phyloP scores from a whole-genome alignment of 2,329 filamentous ascomycete genomes.

The Alternaria infectoria region DNA sequence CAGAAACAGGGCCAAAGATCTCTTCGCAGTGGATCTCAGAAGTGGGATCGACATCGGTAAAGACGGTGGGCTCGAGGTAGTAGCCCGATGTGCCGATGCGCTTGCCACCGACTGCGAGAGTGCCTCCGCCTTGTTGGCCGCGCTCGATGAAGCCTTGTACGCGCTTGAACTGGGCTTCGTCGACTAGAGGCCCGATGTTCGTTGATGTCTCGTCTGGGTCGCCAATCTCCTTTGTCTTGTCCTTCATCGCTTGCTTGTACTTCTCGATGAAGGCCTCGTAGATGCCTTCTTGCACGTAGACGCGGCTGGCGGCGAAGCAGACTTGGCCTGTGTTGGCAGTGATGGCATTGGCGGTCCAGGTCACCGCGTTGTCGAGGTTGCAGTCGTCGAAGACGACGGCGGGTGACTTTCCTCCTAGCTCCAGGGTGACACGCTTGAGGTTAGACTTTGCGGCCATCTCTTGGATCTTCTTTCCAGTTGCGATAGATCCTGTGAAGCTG shows the following conservation, averaged over 20 bases:
- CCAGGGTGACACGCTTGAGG: slow-evolving; percentile 53
- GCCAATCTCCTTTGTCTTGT: slow-evolving; percentile 38
- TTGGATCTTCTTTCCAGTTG: slow-evolving; percentile 49
- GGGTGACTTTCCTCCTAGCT: slow-evolving; percentile 54
- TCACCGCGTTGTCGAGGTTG: slow-evolving; percentile 52
- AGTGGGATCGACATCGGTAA: slow-evolving; percentile 41
- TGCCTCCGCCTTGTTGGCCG: slow-evolving; percentile 37
- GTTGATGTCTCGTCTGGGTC: slow-evolving; percentile 38
- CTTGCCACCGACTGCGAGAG: slow-evolving; percentile 43
- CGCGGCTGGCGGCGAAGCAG: slow-evolving; percentile 46
- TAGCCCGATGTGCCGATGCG: slow-evolving; percentile 39
- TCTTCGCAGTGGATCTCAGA: slow-evolving; percentile 47
- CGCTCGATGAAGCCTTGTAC: slow-evolving; percentile 46
- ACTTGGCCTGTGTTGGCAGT: slow-evolving; percentile 49
- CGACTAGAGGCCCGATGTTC: slow-evolving; percentile 44
- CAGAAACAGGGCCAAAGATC: slow-evolving; percentile 49
- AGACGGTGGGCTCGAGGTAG: slow-evolving; percentile 46
- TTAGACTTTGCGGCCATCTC: slow-evolving; percentile 51
- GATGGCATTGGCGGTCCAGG: slow-evolving; percentile 44
- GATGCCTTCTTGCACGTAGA: slow-evolving; percentile 50
- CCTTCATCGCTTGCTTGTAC: slow-evolving; percentile 44
- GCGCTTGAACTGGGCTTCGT: slow-evolving; percentile 44
- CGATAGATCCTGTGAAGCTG: slow-evolving; percentile 51
- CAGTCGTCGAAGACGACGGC: slow-evolving; percentile 54
- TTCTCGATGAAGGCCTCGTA: slow-evolving; percentile 46